Evolutionary conservation across 495 filamentous ascomycete species (phyloP), one percentile per base, ranked within the genome.

Genomic region (Talaromyces trachyspermus): DNA sequence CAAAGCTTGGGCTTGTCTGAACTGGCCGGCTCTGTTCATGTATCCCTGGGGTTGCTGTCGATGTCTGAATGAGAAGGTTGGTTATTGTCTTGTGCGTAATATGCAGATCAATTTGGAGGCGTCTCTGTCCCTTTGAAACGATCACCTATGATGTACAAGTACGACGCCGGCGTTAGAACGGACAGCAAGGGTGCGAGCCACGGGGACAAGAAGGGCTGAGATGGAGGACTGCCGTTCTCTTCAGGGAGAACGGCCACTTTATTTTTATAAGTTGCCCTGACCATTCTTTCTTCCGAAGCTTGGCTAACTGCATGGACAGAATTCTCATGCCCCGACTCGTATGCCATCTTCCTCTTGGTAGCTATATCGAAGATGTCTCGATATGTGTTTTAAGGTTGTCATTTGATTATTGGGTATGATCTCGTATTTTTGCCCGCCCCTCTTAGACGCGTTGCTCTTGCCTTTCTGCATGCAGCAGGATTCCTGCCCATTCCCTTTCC

Each of bases 1-100:
- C 89, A 95, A 90, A 89, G 89, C 69, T 81, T 86, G 69, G 89
- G 77, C 89, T 90, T 92, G 86, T 94, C 88, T 70, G 77, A 40
- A 38, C 27, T 49, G 39, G 26, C 39, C 33, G 35, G 46, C 35
- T 56, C 51, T 50, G 52, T 41, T 43, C 50, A 19, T 26, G 33
- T 38, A 51, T 42, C 38, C 45, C 38, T 46, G 27, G 17, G n/a
- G 15, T 11, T n/a, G 40, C 29, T 39, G 29, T 35, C 37, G 46
- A 10, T 27, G 22, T 42, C 42, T 14, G 25, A 11, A 18, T 39
- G 25, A 42, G 20, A 48, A 48, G 18, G 14, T 27, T 54, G 48
- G 38, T 24, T 41, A 30, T 4, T n/a, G 22, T 17, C 32, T 39
- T 49, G 47, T 43, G 14, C 33, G 35, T 43, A 46, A 36, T 46